Percentiles rank a stretch among this genome's conserved stretches.
phyloP scores from a whole-genome alignment of 2,329 filamentous ascomycete species.

The Graphilbum fragrans region DNA sequence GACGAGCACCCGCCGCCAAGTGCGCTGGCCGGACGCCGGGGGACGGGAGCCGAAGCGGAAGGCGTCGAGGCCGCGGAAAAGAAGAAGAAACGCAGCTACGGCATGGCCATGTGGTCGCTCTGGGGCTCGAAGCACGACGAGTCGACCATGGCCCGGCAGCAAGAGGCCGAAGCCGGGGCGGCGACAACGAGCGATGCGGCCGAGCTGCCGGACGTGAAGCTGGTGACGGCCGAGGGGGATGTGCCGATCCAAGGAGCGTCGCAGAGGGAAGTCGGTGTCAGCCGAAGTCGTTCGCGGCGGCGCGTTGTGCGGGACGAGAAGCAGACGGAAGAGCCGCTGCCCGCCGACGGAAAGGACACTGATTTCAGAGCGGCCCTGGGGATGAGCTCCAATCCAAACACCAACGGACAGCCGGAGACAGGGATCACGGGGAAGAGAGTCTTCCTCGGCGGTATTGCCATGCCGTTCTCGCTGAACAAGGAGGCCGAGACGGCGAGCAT shows the following conservation, averaged over 20 bases:
- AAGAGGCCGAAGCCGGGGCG: slow-evolving; percentile 27
- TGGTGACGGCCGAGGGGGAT: slow-evolving; percentile 10
- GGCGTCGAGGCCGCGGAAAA: slow-evolving; percentile 21
- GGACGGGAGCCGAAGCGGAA: slow-evolving; percentile 25
- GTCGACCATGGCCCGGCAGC: slow-evolving; percentile 50
- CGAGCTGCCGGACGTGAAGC: slow-evolving; percentile 11
- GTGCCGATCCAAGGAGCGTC: slow-evolving; percentile 25
- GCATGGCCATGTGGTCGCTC: slow-evolving; percentile 70
- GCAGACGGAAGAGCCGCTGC: background rate
- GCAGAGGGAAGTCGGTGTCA: slow-evolving; percentile 29
- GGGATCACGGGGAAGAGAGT: slow-evolving; percentile 50
- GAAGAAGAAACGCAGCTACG: slow-evolving; percentile 51
- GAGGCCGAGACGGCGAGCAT: slow-evolving; percentile 58
- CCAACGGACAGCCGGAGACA: slow-evolving; percentile 27
- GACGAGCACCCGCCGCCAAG: slow-evolving; percentile 75
- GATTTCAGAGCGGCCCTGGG: background rate
- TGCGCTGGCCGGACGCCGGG: slow-evolving; percentile 63
- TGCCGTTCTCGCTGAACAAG: slow-evolving; percentile 58
- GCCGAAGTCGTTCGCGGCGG: slow-evolving; percentile 4
- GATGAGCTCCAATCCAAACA: slow-evolving; percentile 1
- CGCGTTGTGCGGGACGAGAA: slow-evolving; percentile 5
- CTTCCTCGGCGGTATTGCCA: slow-evolving; percentile 54
- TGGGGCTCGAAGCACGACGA: slow-evolving; percentile 89
- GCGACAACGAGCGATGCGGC: slow-evolving; percentile 12
- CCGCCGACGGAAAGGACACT: slow-evolving; percentile 2